phyloP scores from a whole-genome alignment of 495 filamentous ascomycete genomes.

The Penicillium steckii region DNA sequence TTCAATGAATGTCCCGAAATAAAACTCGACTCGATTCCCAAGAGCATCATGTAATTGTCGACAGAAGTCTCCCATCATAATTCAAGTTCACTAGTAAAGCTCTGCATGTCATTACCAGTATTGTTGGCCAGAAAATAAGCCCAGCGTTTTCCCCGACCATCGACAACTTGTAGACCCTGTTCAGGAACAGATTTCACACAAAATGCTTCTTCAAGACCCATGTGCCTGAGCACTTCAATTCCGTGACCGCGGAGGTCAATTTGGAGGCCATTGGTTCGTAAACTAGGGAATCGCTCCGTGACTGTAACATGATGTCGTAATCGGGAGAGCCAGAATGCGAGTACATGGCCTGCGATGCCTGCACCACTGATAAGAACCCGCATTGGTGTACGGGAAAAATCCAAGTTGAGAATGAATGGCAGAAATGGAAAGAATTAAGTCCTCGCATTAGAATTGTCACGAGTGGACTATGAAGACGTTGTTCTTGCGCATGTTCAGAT shows the following conservation, averaged over 20 bases:
- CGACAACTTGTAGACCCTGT: slow-evolving; percentile 34
- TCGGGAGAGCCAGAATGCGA: slow-evolving; percentile 40
- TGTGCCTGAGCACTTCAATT: slow-evolving; percentile 31
- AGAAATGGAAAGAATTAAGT: no score
- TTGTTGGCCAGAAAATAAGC: slow-evolving; percentile 31
- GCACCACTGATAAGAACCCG: slow-evolving; percentile 51
- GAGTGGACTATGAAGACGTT: no score
- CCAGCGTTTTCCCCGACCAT: slow-evolving; percentile 17
- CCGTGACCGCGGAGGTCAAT: slow-evolving; percentile 43
- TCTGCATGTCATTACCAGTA: no score
- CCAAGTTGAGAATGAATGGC: no score
- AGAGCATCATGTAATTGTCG: no score
- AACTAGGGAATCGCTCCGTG: slow-evolving; percentile 34
- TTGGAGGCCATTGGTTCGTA: slow-evolving; percentile 36
- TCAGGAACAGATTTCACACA: slow-evolving; percentile 24
- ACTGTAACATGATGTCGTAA: slow-evolving; percentile 35
- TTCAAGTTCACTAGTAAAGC: no score
- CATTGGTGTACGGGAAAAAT: no score
- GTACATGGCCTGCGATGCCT: slow-evolving; percentile 33
- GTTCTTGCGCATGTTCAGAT: no score
- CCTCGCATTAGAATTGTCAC: no score
- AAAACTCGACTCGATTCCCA: no score
- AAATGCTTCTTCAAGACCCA: slow-evolving; percentile 37
- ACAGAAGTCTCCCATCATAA: no score
- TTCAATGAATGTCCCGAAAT: no score